Evolutionary conservation across 2,329 filamentous ascomycete species (phyloP).

Genomic region (Scytalidium sp.): DNA sequence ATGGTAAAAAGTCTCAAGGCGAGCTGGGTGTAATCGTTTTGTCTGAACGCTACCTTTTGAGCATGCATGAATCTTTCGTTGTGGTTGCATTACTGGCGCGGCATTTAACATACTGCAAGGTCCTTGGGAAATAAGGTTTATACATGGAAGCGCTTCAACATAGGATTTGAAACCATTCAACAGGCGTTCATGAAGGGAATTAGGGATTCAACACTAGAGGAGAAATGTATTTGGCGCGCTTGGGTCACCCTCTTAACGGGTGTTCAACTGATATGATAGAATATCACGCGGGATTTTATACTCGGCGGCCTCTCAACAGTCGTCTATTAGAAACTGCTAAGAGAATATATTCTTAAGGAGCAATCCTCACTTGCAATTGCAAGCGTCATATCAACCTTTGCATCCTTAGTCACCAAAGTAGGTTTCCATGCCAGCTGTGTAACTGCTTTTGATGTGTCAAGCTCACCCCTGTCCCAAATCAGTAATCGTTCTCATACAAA

Average conservation of each 20-base stretch:
- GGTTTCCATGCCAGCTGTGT: slow-evolving; percentile 68
- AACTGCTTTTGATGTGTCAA: slow-evolving; percentile 33
- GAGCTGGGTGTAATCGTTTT: no score
- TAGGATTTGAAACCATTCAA: background rate
- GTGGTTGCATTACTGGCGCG: slow-evolving; percentile 11
- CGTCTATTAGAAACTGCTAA: slow-evolving; percentile 5
- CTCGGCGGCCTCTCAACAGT: background rate
- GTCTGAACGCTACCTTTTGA: no score
- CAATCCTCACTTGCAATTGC: slow-evolving; percentile 51
- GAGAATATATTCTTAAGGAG: slow-evolving; percentile 55
- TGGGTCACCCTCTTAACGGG: background rate
- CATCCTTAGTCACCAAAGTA: slow-evolving; percentile 7
- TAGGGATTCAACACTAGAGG: slow-evolving; percentile 3
- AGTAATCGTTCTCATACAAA: slow-evolving; percentile 2
- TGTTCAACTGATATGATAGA: background rate
- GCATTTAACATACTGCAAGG: slow-evolving; percentile 25
- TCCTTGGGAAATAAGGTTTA: background rate
- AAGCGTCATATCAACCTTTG: slow-evolving; percentile 17
- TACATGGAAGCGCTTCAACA: background rate
- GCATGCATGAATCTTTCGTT: slow-evolving; percentile 13
- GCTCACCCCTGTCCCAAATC: slow-evolving; percentile 37
- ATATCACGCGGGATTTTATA: background rate
- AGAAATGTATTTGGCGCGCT: background rate
- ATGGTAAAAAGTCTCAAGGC: no score
- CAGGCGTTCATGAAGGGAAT: slow-evolving; percentile 3